Evolutionary conservation across 805 yeast genomes (phyloP).

Genomic region (Tetrapisispora arboricola): DNA sequence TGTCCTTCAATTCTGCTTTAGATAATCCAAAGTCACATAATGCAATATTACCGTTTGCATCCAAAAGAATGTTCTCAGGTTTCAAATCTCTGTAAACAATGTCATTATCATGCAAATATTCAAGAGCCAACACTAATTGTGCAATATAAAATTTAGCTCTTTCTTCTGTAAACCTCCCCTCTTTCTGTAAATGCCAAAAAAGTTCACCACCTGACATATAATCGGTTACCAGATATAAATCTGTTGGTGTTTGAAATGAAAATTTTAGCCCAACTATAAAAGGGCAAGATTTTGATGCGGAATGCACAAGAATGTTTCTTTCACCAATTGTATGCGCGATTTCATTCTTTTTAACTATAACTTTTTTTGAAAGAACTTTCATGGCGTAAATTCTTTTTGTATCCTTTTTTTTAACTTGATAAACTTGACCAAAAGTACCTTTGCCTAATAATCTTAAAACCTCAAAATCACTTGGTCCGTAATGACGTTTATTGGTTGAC

Average conservation of each 20-base stretch:
- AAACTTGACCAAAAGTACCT: slow-evolving; percentile 97
- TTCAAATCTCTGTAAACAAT: slow-evolving; percentile 94
- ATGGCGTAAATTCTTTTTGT: slow-evolving; percentile 89
- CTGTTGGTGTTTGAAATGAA: slow-evolving; percentile 91
- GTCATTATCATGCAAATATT: slow-evolving; percentile 89
- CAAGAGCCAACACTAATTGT: slow-evolving; percentile 84
- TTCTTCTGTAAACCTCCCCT: slow-evolving; percentile 86
- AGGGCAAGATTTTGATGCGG: slow-evolving; percentile 80
- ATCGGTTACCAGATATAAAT: slow-evolving; percentile 87
- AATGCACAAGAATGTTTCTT: slow-evolving; percentile 85
- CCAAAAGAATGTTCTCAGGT: slow-evolving; percentile 91
- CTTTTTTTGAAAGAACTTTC: slow-evolving; percentile 92
- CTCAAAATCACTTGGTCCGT: slow-evolving; percentile 92
- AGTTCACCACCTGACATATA: slow-evolving; percentile 98
- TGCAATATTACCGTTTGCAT: slow-evolving; percentile 96
- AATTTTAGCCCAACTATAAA: slow-evolving; percentile 93
- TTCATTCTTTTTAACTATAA: slow-evolving; percentile 92
- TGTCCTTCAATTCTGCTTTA: slow-evolving; percentile 80
- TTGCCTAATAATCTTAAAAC: slow-evolving; percentile 83
- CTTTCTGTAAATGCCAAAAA: slow-evolving; percentile 94
- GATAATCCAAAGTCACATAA: slow-evolving; percentile 95
- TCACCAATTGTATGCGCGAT: slow-evolving; percentile 98
- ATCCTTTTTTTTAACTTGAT: slow-evolving; percentile 87
- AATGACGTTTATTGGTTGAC: slow-evolving; percentile 58
- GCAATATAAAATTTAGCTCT: slow-evolving; percentile 96